Base-by-base conservation (phyloP, 208 protist species). In the Angomonas deanei region DNA sequence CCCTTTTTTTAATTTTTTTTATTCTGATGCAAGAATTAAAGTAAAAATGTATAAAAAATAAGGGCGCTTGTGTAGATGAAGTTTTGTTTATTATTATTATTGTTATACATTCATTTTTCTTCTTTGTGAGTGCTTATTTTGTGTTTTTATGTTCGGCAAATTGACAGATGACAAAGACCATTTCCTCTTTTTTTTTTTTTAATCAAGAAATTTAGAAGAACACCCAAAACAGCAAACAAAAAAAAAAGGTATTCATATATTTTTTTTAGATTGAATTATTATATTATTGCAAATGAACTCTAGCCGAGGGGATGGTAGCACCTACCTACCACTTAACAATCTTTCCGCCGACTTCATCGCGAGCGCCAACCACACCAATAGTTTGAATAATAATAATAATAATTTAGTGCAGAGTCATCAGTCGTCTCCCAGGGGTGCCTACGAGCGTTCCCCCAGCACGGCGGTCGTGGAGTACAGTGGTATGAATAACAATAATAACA, bases 1-100 rank as follows among this genome's bases (percentile, higher is more conserved):
- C 15, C 27, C 36, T 46, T 61, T 42, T 61, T 61, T 61, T 5
- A 36, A 36, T 30, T 27, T 61, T 42, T 38, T 61, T 42, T 62
- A 23, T 50, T 39, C 8, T 17, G 17, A 3, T 23, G 11, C n/a
- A 23, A 50, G 10, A 19, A 50, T 27, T 27, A n/a, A 5, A 50
- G 3, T 6, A 50, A 23, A 13, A 21, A 50, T 23, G 26, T 21
- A 50, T 4, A 19, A 21, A 4, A 50, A 50, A 50, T 27, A 50
- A 21, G 17, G 13, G 3, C n/a, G 5, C 8, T 32, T 0, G 10
- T 11, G n/a, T 49, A 8, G 19, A 21, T n/a, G n/a, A n/a, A n/a
- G n/a, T n/a, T n/a, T n/a, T n/a, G n/a, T n/a, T n/a, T n/a, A n/a
- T n/a, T n/a, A n/a, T n/a, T n/a, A n/a, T n/a, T n/a, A n/a, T n/a